phyloP scores from a whole-genome alignment of 805 yeast genomes.

The Pichia heedii region DNA sequence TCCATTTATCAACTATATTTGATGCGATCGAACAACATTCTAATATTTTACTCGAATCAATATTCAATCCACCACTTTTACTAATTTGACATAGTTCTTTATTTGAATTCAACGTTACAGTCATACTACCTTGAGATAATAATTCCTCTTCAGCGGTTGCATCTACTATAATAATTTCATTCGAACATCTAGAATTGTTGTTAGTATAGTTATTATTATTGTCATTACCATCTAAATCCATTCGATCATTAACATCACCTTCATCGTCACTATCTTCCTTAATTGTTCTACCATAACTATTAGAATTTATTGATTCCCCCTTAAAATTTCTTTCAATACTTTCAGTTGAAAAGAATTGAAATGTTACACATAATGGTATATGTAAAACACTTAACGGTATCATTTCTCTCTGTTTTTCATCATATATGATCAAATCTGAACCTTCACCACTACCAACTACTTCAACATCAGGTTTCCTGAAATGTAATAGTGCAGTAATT shows the following conservation, averaged over 20 bases:
- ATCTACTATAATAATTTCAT: conserved; percentile 54
- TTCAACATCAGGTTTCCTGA: conserved; percentile 73
- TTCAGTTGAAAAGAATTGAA: conserved; percentile 70
- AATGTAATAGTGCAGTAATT: conserved; percentile 77
- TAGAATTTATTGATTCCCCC: conserved; percentile 28
- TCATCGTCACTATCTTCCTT: conserved; percentile 7
- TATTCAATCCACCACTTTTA: conserved; percentile 83
- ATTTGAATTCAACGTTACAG: conserved; percentile 82
- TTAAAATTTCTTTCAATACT: conserved; percentile 61
- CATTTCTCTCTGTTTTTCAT: conserved; percentile 73
- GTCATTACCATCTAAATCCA: conserved; percentile 3
- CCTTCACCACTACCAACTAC: conserved; percentile 37
- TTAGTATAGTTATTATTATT: background rate
- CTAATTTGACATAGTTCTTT: conserved; percentile 84
- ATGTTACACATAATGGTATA: conserved; percentile 82
- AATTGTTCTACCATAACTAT: background rate
- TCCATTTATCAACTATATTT: conserved; percentile 49
- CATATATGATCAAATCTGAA: conserved; percentile 57
- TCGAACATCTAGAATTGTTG: conserved; percentile 2
- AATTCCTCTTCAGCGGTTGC: conserved; percentile 71
- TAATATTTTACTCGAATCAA: conserved; percentile 62
- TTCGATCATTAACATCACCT: conserved; percentile 1
- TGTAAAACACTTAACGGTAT: conserved; percentile 80
- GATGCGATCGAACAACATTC: conserved; percentile 63
- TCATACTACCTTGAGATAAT: conserved; percentile 67